These are phyloP conservation scores for Thermothielavioides terrestris DNA, from an alignment of 495 filamentous ascomycete species.

Conservation along the genomic window DNA sequence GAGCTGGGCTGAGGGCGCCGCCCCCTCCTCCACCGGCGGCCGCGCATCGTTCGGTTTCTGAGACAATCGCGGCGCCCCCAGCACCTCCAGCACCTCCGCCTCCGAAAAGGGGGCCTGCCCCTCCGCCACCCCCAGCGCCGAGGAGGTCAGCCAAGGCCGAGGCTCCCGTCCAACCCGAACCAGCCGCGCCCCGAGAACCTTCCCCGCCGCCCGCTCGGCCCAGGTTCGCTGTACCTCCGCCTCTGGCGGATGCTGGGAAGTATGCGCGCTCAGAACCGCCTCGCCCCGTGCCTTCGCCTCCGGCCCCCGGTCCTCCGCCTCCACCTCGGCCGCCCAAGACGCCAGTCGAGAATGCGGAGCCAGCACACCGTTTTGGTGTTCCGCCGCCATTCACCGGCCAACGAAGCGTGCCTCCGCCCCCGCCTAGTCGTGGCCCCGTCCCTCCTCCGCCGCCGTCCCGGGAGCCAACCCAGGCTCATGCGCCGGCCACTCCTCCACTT, in stretches of 20 bases:
- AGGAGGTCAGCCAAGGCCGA: conserved; percentile 49
- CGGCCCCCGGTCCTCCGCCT: conserved; percentile 67
- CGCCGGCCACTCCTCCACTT: conserved; percentile 49
- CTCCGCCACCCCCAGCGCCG: conserved; percentile 72
- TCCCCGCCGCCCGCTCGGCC: conserved; percentile 48
- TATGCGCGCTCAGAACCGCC: conserved; percentile 51
- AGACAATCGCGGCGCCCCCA: conserved; percentile 37
- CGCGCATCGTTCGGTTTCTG: conserved; percentile 27
- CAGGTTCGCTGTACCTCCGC: conserved; percentile 74
- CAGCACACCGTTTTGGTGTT: conserved; percentile 55
- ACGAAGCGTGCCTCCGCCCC: conserved; percentile 61
- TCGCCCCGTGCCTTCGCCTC: conserved; percentile 49
- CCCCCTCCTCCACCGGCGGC: conserved; percentile 47
- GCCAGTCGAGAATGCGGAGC: conserved; percentile 55
- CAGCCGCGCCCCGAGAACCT: conserved; percentile 50
- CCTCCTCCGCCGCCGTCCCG: conserved; percentile 59
- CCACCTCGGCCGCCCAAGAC: conserved; percentile 84
- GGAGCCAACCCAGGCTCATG: conserved; percentile 31
- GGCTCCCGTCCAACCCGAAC: conserved; percentile 37
- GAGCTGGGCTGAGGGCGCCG: conserved; percentile 36
- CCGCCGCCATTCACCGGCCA: conserved; percentile 76
- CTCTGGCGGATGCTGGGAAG: conserved; percentile 78
- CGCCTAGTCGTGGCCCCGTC: conserved; percentile 58
- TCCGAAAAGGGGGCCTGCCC: conserved; percentile 42
- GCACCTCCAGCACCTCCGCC: conserved; percentile 81